phyloP scores from a whole-genome alignment of 768 basidiomycete species.

The Boletus patriciae region DNA sequence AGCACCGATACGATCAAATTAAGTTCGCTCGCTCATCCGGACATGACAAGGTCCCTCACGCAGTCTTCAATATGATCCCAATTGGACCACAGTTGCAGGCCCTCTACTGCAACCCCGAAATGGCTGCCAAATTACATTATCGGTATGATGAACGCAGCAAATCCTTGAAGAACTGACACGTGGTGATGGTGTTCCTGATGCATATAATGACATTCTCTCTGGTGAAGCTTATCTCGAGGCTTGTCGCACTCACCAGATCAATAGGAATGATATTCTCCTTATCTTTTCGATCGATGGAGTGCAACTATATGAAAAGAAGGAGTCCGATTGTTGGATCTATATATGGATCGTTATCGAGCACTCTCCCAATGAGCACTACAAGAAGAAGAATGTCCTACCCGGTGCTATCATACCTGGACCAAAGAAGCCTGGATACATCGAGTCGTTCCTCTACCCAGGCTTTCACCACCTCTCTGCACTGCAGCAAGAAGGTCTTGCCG shows the following conservation, averaged over 20 bases:
- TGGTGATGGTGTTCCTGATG: neutral
- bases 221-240: neutral
- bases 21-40: neutral
- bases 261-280: neutral
- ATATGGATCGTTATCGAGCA: constrained; percentile 36
- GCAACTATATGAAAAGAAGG: constrained; percentile 35
- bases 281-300: constrained; percentile 32
- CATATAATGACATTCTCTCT: neutral
- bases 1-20: too few relatives aligned
- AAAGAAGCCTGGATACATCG: constrained; percentile 34
- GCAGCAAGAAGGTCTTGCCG: constrained; percentile 16
- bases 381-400: neutral
- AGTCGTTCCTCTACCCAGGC: constrained; percentile 25
- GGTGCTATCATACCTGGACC: constrained; percentile 27
- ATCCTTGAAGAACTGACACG: neutral
- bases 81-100: neutral
- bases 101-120: neutral
- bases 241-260: too few relatives aligned
- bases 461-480: constrained; percentile 18
- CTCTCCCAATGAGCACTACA: constrained; percentile 5
- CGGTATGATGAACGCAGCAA: neutral
- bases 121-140: neutral
- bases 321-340: too few relatives aligned
- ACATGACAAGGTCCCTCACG: neutral
- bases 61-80: too few relatives aligned